Base-by-base conservation (phyloP, 2,329 filamentous ascomycete genomes). In the Pestalotiopsis sp. region DNA sequence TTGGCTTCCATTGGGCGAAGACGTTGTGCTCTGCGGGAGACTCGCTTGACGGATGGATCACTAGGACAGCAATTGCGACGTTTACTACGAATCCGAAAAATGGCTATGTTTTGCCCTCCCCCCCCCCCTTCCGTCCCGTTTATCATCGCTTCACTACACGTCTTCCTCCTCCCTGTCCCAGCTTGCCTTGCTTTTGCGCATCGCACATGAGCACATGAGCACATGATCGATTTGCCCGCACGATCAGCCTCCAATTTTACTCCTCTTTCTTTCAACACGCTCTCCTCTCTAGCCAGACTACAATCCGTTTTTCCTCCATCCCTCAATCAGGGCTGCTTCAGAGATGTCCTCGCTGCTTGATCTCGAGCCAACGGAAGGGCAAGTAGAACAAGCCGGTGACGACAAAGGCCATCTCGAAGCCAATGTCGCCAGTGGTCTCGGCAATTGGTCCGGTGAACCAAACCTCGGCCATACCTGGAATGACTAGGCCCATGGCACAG, bases 1-100 rank as follows among this genome's bases (percentile, higher is more conserved):
- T 68, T 97, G 94, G 94, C 85, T 89, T 65, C 92, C 92, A 40
- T 85, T 97, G 69, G 94, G 93, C 2, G 89, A 93, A 68, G 94
- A 97, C 78, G 89, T 94, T 30, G 92, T 97, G 1, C 84, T 97
- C 70, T 96, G 92, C 76, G 94, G 93, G 26, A 87, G 83, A 67
- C 81, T 91, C 20, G 68, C 71, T 61, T 39, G n/a, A 61, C 14
- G 35, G 26, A 22, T 22, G n/a, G 26, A 61, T 61, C 9, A 39
- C 6, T 14, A 35, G 30, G 4, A 20, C n/a, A 3, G 7, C 44
- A n/a, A 9, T 20, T 11, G 9, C 44, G 17, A 52, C 20, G 20
- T 52, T n/a, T n/a, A 52, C 10, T 52, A 9, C 9, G 9, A 22
- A 52, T 52, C 7, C 7, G 44, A 52, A n/a, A 52, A n/a, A 52